These are phyloP conservation scores for Fusarium avenaceum DNA, from an alignment of 2,329 filamentous ascomycete genomes.

Conservation along the genomic window DNA sequence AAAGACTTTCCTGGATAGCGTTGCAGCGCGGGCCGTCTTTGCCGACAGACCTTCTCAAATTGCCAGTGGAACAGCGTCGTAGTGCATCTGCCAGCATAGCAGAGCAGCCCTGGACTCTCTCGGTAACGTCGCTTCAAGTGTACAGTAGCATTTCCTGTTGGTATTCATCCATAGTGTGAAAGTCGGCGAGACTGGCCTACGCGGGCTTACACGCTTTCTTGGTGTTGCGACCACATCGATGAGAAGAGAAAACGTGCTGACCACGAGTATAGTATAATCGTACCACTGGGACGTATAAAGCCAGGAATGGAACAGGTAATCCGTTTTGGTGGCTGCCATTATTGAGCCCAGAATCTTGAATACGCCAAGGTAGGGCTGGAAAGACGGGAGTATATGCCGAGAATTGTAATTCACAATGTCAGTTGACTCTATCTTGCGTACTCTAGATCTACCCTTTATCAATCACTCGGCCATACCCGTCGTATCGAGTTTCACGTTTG, in stretches of 20 bases:
- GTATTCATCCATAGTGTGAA: not conserved
- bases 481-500: not conserved
- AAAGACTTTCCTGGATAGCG: conserved; percentile 8
- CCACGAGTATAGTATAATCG: not conserved
- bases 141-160: not conserved
- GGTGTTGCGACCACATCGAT: not conserved
- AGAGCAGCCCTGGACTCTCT: not conserved
- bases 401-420: not conserved
- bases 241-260: not conserved
- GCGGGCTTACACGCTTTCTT: not conserved
- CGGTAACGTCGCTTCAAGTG: not conserved
- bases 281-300: not conserved
- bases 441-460: not conserved
- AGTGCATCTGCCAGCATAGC: conserved; percentile 10
- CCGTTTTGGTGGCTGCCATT: not conserved
- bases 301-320: not conserved
- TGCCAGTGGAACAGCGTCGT: conserved; percentile 4
- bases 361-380: not conserved
- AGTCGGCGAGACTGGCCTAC: not conserved
- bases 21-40: not conserved
- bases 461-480: not conserved
- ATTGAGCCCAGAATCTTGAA: not conserved
- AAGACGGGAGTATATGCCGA: conserved; percentile 8
- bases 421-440: not conserved
- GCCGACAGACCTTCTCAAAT: not conserved